Conservation (phyloP, 805 yeast species). For the Cyberlindnera mycetangii region DNA sequence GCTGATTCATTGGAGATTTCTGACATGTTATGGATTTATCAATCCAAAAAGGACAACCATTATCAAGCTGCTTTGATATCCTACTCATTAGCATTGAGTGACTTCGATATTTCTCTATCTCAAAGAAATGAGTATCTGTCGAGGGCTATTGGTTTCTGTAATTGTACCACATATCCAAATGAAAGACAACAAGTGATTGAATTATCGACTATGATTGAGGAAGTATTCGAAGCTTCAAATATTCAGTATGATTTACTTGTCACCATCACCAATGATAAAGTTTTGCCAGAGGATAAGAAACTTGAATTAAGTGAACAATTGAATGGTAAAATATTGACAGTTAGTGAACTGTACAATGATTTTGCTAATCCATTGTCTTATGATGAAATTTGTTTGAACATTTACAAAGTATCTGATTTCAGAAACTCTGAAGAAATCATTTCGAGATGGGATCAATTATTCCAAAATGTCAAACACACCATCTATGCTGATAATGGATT, state of each 20-base stretch:
- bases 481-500: conserved; percentile 5
- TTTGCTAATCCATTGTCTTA: conserved; percentile 88
- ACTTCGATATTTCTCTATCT: conserved; percentile 61
- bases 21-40: conserved; percentile 83
- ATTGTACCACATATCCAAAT: conserved; percentile 75
- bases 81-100: conserved; percentile 69
- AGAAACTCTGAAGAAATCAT: conserved; percentile 80
- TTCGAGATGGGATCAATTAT: conserved; percentile 73
- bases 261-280: conserved; percentile 47
- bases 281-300: conserved; percentile 48
- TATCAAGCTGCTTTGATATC: conserved; percentile 82
- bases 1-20: conserved; percentile 67
- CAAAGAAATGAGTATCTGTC: conserved; percentile 86
- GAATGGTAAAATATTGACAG: conserved; percentile 61
- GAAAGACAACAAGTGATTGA: conserved; percentile 74
- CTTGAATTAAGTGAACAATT: conserved; percentile 50
- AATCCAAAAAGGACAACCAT: conserved; percentile 76
- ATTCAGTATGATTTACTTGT: conserved; percentile 58
- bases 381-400: conserved; percentile 72
- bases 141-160: conserved; percentile 90
- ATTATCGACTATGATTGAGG: conserved; percentile 66
- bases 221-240: conserved; percentile 80
- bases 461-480: conserved; percentile 36
- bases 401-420: conserved; percentile 82
- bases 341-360: conserved; percentile 79